phyloP scores from a whole-genome alignment of 164 flowering plant species.

The Liquidambar formosana region DNA sequence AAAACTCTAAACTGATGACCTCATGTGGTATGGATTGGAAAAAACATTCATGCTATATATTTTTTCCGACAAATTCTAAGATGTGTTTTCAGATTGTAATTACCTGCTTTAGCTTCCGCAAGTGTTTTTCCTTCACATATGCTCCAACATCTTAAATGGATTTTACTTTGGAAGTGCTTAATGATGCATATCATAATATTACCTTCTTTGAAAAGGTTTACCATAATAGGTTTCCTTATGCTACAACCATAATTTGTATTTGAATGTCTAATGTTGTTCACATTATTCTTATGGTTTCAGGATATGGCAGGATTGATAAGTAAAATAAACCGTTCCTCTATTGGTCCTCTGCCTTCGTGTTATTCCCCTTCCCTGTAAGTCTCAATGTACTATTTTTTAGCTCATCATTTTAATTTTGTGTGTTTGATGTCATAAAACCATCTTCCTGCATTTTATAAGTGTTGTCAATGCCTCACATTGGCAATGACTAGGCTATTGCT shows the following conservation, averaged over 20 bases:
- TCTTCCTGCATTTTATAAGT: not conserved
- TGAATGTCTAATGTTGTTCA: not conserved
- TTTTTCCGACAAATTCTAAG: not conserved
- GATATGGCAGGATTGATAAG: slow-evolving; percentile 99
- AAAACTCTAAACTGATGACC: not conserved
- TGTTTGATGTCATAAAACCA: not conserved
- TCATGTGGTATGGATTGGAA: not conserved
- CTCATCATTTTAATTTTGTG: slow-evolving; percentile 2
- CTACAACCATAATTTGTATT: not conserved
- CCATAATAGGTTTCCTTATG: too few species aligned
- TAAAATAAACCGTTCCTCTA: slow-evolving; percentile 93
- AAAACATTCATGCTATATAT: not conserved
- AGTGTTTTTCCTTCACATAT: not conserved
- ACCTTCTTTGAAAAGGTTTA: too few species aligned
- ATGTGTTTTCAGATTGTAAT: not conserved
- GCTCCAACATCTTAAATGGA: too few species aligned
- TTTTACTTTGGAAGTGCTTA: too few species aligned
- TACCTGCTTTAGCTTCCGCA: not conserved
- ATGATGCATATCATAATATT: too few species aligned
- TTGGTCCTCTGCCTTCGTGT: slow-evolving; percentile 93
- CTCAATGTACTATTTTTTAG: not conserved
- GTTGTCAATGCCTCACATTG: not conserved
- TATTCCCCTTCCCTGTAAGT: slow-evolving; percentile 95
- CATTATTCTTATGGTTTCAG: slow-evolving; percentile 43
- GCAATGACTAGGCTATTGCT: slow-evolving; percentile 3